phyloP scores from a whole-genome alignment of 1,284 basidiomycete species.

The Ganoderma lucidum region DNA sequence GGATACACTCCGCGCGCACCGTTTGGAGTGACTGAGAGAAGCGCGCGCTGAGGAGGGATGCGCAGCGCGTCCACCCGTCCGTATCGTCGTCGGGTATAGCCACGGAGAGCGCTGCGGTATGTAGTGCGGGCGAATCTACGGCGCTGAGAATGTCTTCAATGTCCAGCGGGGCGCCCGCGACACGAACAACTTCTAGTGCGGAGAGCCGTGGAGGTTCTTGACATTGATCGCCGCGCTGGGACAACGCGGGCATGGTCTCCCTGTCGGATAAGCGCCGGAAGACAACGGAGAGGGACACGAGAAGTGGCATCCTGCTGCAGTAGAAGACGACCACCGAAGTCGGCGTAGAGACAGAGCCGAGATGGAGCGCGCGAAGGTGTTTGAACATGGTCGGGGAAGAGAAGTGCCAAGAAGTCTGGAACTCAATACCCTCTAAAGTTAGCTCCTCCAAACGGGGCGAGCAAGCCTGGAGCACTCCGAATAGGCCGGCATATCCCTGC shows the following conservation, averaged over 20 bases:
- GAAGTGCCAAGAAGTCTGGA: constrained; percentile 14
- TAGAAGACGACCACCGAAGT: constrained; percentile 17
- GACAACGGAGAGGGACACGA: constrained; percentile 24
- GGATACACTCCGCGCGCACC: constrained; percentile 18
- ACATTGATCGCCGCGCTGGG: constrained; percentile 3
- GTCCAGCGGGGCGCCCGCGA: constrained; percentile 20
- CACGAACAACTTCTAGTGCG: constrained; percentile 19
- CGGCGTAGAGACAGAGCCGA: constrained; percentile 21
- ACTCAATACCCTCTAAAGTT: constrained; percentile 26
- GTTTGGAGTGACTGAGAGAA: constrained; percentile 20
- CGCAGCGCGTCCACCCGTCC: constrained; percentile 22
- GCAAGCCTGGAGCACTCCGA: constrained; percentile 12
- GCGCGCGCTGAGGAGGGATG: constrained; percentile 16
- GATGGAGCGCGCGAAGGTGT: constrained; percentile 23
- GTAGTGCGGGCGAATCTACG: constrained; percentile 16
- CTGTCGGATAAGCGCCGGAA: constrained; percentile 8
- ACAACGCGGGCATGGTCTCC: neutral
- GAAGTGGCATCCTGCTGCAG: constrained; percentile 24
- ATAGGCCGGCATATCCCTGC: neutral
- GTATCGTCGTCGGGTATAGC: constrained; percentile 17
- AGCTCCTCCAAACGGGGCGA: constrained; percentile 25
- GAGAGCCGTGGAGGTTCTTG: neutral
- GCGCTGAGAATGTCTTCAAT: constrained; percentile 23
- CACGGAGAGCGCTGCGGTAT: constrained; percentile 14
- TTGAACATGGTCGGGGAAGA: constrained; percentile 16